Evolutionary conservation across 805 yeast species (phyloP).

Genomic region (Starmerella tilneyi): DNA sequence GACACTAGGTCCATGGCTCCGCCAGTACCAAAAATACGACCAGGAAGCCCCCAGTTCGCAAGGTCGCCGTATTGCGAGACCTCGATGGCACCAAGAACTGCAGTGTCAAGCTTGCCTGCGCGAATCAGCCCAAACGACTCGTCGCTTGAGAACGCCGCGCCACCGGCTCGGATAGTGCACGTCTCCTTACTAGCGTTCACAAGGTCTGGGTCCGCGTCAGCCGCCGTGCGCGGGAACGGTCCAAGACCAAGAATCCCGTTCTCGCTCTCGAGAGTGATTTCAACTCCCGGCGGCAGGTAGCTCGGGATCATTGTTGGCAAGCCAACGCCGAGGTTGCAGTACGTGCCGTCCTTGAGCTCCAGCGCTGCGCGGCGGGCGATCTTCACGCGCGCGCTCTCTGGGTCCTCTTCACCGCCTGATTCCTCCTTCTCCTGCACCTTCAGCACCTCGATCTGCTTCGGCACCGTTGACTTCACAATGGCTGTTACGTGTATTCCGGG

Average conservation of each 20-base stretch:
- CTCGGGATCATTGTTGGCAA: constrained; percentile 42
- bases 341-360: constrained; percentile 38
- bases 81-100: constrained; percentile 43
- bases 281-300: constrained; percentile 32
- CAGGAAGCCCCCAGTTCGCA: constrained; percentile 47
- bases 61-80: constrained; percentile 41
- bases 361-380: constrained; percentile 39
- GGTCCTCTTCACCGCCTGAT: not conserved
- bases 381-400: constrained; percentile 25
- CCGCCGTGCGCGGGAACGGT: constrained; percentile 35
- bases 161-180: constrained; percentile 39
- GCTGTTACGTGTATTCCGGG: constrained; percentile 39
- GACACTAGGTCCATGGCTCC: constrained; percentile 47
- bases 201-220: constrained; percentile 40
- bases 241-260: constrained; percentile 44
- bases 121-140: constrained; percentile 45
- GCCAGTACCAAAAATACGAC: constrained; percentile 44
- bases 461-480: constrained; percentile 36
- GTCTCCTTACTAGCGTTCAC: constrained; percentile 47
- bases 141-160: constrained; percentile 41
- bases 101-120: constrained; percentile 37
- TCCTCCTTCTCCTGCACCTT: constrained; percentile 11
- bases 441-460: constrained; percentile 36
- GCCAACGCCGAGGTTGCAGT: constrained; percentile 43
- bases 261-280: constrained; percentile 40